These are phyloP conservation scores for Corinectria fuckeliana DNA, from an alignment of 2,329 filamentous ascomycete genomes.

Conservation along the genomic window DNA sequence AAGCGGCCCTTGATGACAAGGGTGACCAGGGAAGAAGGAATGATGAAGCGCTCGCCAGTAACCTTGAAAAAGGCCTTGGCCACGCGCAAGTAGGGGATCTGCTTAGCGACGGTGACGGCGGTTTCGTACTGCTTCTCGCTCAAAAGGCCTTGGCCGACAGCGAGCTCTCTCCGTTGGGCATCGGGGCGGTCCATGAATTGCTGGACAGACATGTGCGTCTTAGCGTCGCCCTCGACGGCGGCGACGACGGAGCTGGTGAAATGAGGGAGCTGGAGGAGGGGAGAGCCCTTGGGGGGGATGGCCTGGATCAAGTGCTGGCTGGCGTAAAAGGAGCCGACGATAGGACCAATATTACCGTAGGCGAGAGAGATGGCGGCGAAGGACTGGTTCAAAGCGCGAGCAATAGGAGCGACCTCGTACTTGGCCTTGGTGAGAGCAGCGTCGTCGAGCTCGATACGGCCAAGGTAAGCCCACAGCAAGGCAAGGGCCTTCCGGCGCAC, in stretches of 20 bases:
- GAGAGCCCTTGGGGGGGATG: conserved; percentile 80
- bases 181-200: conserved; percentile 88
- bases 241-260: conserved; percentile 73
- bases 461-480: conserved; percentile 93
- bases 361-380: conserved; percentile 88
- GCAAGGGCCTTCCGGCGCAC: conserved; percentile 85
- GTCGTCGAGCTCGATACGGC: conserved; percentile 85
- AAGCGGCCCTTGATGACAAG: conserved; percentile 95
- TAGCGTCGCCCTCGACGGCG: conserved; percentile 76
- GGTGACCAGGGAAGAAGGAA: conserved; percentile 89
- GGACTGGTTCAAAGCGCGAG: conserved; percentile 82
- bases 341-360: conserved; percentile 82
- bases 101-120: conserved; percentile 77
- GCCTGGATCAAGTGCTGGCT: conserved; percentile 92
- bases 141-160: conserved; percentile 74
- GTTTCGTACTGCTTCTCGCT: conserved; percentile 78
- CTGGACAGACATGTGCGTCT: conserved; percentile 79
- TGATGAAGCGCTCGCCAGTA: conserved; percentile 89
- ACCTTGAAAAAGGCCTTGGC: conserved; percentile 99
- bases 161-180: conserved; percentile 72
- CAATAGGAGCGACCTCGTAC: conserved; percentile 86
- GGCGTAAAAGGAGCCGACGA: conserved; percentile 80
- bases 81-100: conserved; percentile 83
- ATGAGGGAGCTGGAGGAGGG: conserved; percentile 89
- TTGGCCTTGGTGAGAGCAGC: conserved; percentile 81